Conservation (phyloP, 192 early-diverging fungal species). For the Rhizoclosmatium globosum region DNA sequence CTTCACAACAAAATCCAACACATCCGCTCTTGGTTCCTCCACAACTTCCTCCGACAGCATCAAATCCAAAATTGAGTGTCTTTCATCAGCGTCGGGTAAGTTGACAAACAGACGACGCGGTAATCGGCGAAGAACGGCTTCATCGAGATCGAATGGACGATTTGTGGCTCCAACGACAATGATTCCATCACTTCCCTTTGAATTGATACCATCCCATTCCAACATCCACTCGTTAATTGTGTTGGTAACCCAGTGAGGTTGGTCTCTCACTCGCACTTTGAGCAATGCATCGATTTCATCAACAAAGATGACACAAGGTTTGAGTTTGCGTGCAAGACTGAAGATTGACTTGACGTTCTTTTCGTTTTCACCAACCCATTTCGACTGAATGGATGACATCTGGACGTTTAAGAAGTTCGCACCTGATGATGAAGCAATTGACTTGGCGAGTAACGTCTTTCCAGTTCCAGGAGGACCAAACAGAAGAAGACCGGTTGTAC, state of each 20-base stretch:
- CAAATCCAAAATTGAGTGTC: slow-evolving; percentile 73
- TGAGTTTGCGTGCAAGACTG: slow-evolving; percentile 89
- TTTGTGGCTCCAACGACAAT: slow-evolving; percentile 79
- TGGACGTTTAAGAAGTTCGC: slow-evolving; percentile 98
- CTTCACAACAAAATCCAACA: slow-evolving; percentile 66
- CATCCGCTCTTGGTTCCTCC: slow-evolving; percentile 35
- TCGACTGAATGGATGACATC: slow-evolving; percentile 93
- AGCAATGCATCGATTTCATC: slow-evolving; percentile 99
- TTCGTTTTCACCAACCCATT: slow-evolving; percentile 92
- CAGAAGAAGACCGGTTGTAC: slow-evolving; percentile 71
- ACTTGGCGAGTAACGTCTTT: slow-evolving; percentile 98
- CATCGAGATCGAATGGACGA: slow-evolving; percentile 91
- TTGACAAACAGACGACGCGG: slow-evolving; percentile 89
- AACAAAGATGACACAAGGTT: slow-evolving; percentile 98
- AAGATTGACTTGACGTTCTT: slow-evolving; percentile 93
- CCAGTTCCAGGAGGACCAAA: slow-evolving; percentile 98
- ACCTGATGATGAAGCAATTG: slow-evolving; percentile 90
- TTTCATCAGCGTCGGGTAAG: slow-evolving; percentile 74
- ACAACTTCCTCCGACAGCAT: slow-evolving; percentile 79
- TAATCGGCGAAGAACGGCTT: slow-evolving; percentile 86
- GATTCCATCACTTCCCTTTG: slow-evolving; percentile 38
- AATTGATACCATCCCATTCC: slow-evolving; percentile 80
- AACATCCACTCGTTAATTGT: slow-evolving; percentile 92
- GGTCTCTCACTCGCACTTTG: slow-evolving; percentile 5
- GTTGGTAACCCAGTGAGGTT: slow-evolving; percentile 58